A percentile compares a stretch with the other conserved stretches of the same genome.
These are phyloP conservation scores for Protomyces inouyei DNA, from an alignment of 1,139 yeast genomes.

Conservation along the genomic window DNA sequence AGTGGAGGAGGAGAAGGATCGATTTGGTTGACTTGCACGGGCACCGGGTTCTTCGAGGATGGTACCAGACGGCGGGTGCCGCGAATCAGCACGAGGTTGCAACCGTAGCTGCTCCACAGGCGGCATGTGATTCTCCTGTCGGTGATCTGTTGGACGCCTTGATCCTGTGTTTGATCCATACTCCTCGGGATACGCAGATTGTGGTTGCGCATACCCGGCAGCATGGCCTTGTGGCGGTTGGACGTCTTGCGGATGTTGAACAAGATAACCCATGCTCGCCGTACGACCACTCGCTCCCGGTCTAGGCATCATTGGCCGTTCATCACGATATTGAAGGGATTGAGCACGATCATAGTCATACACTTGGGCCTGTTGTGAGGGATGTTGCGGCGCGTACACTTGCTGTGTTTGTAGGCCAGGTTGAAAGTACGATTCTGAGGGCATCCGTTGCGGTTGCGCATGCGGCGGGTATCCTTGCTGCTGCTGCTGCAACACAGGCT, in stretches of 20 bases:
- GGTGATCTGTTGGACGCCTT: background rate
- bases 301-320: conserved; percentile 3
- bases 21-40: conserved; percentile 1
- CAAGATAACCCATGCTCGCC: background rate
- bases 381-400: background rate
- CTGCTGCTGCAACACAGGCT: background rate
- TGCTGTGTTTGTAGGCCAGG: background rate
- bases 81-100: background rate
- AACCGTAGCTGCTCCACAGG: background rate
- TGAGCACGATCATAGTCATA: conserved; percentile 20
- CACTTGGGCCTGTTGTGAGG: background rate
- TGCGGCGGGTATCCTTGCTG: background rate
- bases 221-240: background rate
- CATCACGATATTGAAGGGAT: conserved; percentile 7
- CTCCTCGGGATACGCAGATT: background rate
- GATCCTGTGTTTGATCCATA: background rate
- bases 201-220: background rate
- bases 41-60: background rate
- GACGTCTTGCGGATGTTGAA: background rate
- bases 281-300: conserved; percentile 1
- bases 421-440: conserved; percentile 9
- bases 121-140: background rate
- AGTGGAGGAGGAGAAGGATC: conserved; percentile 9
- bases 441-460: conserved; percentile 10
- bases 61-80: background rate